Percentiles rank a stretch among this genome's conserved stretches.
phyloP scores from a whole-genome alignment of 768 basidiomycete species.

The Roridomyces roridus region DNA sequence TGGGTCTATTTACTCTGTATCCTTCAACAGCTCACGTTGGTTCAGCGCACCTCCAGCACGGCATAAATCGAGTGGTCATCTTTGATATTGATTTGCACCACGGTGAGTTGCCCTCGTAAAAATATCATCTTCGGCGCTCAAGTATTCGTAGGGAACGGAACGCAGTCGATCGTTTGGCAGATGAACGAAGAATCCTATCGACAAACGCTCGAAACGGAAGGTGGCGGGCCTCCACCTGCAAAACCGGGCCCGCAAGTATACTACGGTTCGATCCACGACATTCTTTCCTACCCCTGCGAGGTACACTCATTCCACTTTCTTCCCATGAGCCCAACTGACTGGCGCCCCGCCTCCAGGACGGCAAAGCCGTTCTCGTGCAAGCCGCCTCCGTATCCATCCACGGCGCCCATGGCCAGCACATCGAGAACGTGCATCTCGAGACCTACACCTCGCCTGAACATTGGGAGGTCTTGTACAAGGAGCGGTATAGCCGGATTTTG shows the following conservation, averaged over 20 bases:
- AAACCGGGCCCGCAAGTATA: slow-evolving; percentile 68
- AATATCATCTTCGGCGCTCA: no score
- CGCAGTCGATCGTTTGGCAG: slow-evolving; percentile 90
- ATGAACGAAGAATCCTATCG: slow-evolving; percentile 89
- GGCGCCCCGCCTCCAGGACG: slow-evolving; percentile 68
- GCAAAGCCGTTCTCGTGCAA: slow-evolving; percentile 77
- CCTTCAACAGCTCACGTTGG: neutral
- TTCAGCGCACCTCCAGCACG: slow-evolving; percentile 81
- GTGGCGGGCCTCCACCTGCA: slow-evolving; percentile 33
- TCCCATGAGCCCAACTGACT: neutral
- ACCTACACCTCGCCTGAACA: slow-evolving; percentile 73
- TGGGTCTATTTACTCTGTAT: slow-evolving; percentile 40
- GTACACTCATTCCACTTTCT: no score
- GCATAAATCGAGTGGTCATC: slow-evolving; percentile 79
- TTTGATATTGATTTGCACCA: slow-evolving; percentile 95
- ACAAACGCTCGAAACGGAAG: slow-evolving; percentile 63
- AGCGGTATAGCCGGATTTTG: slow-evolving; percentile 66
- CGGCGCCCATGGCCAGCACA: slow-evolving; percentile 84
- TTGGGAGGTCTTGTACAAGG: slow-evolving; percentile 74
- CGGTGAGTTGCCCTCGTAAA: slow-evolving; percentile 52
- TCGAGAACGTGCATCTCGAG: slow-evolving; percentile 86
- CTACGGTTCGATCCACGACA: slow-evolving; percentile 92
- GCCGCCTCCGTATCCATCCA: slow-evolving; percentile 86
- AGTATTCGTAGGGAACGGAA: slow-evolving; percentile 96
- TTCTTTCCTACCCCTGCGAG: slow-evolving; percentile 92